Conservation (phyloP, 2,329 filamentous ascomycete genomes). For the Hypoxylon sp. region DNA sequence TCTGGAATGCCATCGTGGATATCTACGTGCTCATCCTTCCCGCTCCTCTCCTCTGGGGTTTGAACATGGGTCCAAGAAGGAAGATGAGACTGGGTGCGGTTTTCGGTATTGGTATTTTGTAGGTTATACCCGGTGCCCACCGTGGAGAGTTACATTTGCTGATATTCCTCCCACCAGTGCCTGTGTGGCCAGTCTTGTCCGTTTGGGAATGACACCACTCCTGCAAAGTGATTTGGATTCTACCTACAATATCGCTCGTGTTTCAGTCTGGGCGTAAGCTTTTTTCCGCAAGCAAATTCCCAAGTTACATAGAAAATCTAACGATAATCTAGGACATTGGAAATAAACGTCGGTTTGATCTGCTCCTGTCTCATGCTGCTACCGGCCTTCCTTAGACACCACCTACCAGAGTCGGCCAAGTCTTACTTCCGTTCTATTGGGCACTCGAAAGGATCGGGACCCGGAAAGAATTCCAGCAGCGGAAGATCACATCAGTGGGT, state of each 20-base stretch:
- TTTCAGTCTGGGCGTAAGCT: slow-evolving; percentile 25
- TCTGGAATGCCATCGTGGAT: slow-evolving; percentile 17
- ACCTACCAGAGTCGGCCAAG: slow-evolving; percentile 23
- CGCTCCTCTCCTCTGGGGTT: slow-evolving; percentile 13
- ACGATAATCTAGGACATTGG: slow-evolving; percentile 11
- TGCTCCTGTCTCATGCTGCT: slow-evolving; percentile 27
- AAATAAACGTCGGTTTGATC: slow-evolving; percentile 26
- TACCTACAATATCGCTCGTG: slow-evolving; percentile 18
- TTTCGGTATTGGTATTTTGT: slow-evolving; percentile 24
- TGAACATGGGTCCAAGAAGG: slow-evolving; percentile 11
- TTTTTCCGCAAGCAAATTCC: not conserved
- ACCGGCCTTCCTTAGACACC: slow-evolving; percentile 21
- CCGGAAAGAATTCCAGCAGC: slow-evolving; percentile 1
- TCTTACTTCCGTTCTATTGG: slow-evolving; percentile 14
- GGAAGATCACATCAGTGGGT: slow-evolving; percentile 6
- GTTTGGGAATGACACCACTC: slow-evolving; percentile 21
- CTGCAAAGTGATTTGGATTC: slow-evolving; percentile 19
- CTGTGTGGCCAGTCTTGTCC: slow-evolving; percentile 18
- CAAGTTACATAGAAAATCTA: not conserved
- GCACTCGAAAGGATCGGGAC: not conserved
- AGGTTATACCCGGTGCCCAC: not conserved
- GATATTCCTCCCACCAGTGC: slow-evolving; percentile 3
- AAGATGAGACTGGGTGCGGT: slow-evolving; percentile 20
- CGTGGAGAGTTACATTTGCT: not conserved
- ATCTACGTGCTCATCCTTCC: slow-evolving; percentile 24